phyloP scores from a whole-genome alignment of 2,329 filamentous ascomycete genomes.

The Colletotrichum sp. region DNA sequence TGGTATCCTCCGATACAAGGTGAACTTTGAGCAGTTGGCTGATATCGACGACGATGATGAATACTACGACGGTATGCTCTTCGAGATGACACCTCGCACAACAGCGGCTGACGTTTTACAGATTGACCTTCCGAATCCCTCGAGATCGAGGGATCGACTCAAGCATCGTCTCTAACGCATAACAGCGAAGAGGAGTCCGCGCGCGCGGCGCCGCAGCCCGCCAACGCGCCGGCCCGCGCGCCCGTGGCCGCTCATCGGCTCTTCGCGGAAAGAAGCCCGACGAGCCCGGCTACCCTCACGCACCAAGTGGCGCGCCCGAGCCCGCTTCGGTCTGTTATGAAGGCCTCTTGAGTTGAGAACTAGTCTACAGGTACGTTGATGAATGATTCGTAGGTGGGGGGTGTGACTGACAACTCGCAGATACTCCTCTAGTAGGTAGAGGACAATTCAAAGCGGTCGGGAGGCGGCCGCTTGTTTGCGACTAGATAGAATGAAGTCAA shows the following conservation, averaged over 20 bases:
- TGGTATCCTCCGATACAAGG: conserved; percentile 96
- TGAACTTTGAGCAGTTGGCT: conserved; percentile 99
- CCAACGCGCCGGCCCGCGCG: conserved; percentile 43
- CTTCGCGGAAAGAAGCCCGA: conserved; percentile 50
- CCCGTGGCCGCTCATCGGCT: conserved; percentile 49
- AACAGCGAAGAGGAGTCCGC: conserved; percentile 33
- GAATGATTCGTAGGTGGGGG: not conserved
- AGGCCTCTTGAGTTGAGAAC: conserved; percentile 57
- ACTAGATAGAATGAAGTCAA: conserved; percentile 22
- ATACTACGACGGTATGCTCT: conserved; percentile 72
- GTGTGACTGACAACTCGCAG: not conserved
- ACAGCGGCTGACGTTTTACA: conserved; percentile 34
- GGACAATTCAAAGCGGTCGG: conserved; percentile 16
- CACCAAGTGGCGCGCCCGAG: conserved; percentile 65
- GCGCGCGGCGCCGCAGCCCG: conserved; percentile 32
- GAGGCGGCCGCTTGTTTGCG: conserved; percentile 17
- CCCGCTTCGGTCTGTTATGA: conserved; percentile 73
- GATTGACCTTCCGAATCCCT: conserved; percentile 93
- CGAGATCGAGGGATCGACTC: conserved; percentile 86
- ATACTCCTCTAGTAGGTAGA: conserved; percentile 14
- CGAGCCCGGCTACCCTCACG: conserved; percentile 44
- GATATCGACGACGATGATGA: conserved; percentile 92
- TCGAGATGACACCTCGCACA: not conserved
- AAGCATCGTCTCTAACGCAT: conserved; percentile 50
- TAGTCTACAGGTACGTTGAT: conserved; percentile 21